Conservation (phyloP, 2,329 filamentous ascomycete species). For the Canariomyces notabilis region DNA sequence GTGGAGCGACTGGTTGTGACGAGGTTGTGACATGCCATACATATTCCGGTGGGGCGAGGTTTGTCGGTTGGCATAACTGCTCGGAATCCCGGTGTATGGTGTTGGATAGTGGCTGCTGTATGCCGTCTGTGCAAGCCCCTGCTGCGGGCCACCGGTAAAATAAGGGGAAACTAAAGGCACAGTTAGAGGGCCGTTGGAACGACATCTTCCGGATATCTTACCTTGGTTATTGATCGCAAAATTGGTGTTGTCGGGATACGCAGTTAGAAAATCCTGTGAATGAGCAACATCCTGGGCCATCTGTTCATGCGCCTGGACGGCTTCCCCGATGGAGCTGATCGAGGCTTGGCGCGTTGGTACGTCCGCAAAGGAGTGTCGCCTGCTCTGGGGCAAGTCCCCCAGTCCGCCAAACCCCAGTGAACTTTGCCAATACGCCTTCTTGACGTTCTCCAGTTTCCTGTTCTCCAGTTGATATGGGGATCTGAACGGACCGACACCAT, state of each 20-base stretch:
- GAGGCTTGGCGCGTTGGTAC: conserved; percentile 60
- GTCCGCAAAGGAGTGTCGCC: conserved; percentile 75
- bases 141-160: conserved; percentile 37
- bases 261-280: conserved; percentile 38
- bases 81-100: conserved; percentile 42
- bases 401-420: conserved; percentile 60
- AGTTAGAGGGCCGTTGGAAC: conserved; percentile 23
- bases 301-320: conserved; percentile 43
- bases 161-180: conserved; percentile 30
- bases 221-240: conserved; percentile 31
- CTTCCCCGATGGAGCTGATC: conserved; percentile 55
- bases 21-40: conserved; percentile 56
- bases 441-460: conserved; percentile 59
- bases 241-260: conserved; percentile 35
- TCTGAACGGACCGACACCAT: conserved; percentile 42
- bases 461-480: conserved; percentile 52
- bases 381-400: conserved; percentile 63
- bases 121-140: conserved; percentile 34
- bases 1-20: conserved; percentile 68
- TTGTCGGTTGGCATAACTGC: conserved; percentile 45
- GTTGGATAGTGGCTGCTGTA: conserved; percentile 42
- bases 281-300: conserved; percentile 40
- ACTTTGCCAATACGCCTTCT: conserved; percentile 67
- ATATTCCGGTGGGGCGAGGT: conserved; percentile 58
- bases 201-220: conserved; percentile 27